Percentiles rank a stretch among this genome's conserved stretches.
Conservation (phyloP, 305 asterid genomes). For the Rubia balearica region DNA sequence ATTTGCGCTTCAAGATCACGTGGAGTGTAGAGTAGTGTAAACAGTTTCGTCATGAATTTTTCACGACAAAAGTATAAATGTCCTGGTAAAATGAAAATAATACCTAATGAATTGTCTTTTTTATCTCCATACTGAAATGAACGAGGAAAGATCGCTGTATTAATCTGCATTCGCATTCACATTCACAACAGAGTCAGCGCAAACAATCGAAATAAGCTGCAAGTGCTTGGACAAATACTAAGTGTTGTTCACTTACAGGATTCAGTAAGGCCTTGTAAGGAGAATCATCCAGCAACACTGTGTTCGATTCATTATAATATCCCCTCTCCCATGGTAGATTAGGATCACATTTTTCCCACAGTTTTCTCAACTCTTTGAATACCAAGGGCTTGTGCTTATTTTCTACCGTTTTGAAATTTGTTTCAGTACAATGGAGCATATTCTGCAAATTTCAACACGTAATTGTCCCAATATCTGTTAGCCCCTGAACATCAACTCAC, state of each 20-base stretch:
- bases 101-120: constrained; percentile 35
- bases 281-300: constrained; percentile 82
- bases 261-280: constrained; percentile 90
- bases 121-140: constrained; percentile 21
- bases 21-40: background rate
- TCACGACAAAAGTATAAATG: background rate
- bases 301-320: constrained; percentile 67
- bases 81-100: constrained; percentile 2
- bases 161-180: constrained; percentile 21
- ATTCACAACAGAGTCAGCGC: background rate
- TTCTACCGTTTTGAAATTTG: constrained; percentile 22
- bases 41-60: background rate
- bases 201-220: background rate
- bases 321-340: constrained; percentile 61
- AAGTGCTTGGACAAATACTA: constrained; percentile 4
- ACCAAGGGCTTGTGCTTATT: constrained; percentile 47
- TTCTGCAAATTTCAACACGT: constrained; percentile 20
- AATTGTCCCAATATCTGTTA: background rate
- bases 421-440: constrained; percentile 20
- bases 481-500: background rate
- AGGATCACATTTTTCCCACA: constrained; percentile 53
- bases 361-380: constrained; percentile 62
- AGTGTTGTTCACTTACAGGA: constrained; percentile 43
- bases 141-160: constrained; percentile 37
- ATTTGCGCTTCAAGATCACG: background rate